These are phyloP conservation scores for Cruciata laevipes DNA, from an alignment of 257 asterid species.

Conservation along the genomic window DNA sequence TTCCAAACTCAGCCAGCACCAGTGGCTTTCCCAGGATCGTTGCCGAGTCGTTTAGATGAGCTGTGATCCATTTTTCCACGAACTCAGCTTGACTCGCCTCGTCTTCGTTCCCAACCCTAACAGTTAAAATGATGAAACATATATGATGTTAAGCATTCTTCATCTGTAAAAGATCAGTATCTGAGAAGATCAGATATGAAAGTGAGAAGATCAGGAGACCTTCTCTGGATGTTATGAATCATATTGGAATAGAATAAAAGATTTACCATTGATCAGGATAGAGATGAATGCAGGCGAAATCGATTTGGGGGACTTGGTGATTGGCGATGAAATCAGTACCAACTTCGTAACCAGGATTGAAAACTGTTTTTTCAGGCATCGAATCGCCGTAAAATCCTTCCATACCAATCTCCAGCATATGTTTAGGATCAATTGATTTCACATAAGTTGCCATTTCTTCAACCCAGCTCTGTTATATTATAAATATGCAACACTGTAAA, in stretches of 20 bases:
- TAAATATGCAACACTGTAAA: not conserved
- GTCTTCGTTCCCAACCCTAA: slow-evolving; percentile 8
- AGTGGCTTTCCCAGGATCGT: slow-evolving; percentile 17
- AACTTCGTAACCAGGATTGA: slow-evolving; percentile 65
- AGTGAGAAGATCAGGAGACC: no score
- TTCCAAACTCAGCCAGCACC: slow-evolving; percentile 20
- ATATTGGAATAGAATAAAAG: no score
- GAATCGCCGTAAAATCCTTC: slow-evolving; percentile 89
- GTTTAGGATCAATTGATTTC: slow-evolving; percentile 47
- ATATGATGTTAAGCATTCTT: no score
- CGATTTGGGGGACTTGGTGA: slow-evolving; percentile 40
- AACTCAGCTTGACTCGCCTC: slow-evolving; percentile 1
- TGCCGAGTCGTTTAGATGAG: slow-evolving; percentile 20
- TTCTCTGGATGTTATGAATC: not conserved
- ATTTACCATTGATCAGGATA: slow-evolving; percentile 67
- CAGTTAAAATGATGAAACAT: no score
- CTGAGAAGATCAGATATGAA: no score
- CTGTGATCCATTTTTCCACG: slow-evolving; percentile 19
- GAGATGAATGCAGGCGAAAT: slow-evolving; percentile 69
- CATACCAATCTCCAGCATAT: slow-evolving; percentile 61
- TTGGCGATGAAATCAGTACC: slow-evolving; percentile 66
- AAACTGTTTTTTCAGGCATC: slow-evolving; percentile 41
- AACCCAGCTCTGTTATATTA: slow-evolving; percentile 18
- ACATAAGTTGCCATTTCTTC: slow-evolving; percentile 49
- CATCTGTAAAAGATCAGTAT: no score